Conservation (phyloP, 148 eudicot genomes). For the Cornus controversa region DNA sequence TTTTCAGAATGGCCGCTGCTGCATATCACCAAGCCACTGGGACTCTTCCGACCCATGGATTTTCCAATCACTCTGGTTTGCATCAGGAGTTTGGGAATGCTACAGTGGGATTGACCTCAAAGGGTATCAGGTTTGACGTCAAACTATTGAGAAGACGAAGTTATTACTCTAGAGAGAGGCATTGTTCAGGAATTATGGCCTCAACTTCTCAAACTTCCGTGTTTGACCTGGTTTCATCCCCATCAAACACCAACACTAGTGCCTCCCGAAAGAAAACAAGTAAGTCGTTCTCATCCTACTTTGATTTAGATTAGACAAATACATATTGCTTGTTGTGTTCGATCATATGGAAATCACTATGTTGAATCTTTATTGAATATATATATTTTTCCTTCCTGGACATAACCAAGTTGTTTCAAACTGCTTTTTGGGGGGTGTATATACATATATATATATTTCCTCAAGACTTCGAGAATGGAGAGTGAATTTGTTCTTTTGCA, state of each 20-base stretch:
- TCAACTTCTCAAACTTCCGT: slow-evolving; percentile 55
- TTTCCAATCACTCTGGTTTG: slow-evolving; percentile 36
- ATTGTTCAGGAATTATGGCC: slow-evolving; percentile 43
- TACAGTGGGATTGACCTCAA: slow-evolving; percentile 46
- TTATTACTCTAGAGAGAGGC: slow-evolving; percentile 37
- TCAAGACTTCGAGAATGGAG: too few relatives aligned
- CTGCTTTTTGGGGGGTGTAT: too few relatives aligned
- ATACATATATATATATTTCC: too few relatives aligned
- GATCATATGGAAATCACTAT: neutral
- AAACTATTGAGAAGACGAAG: slow-evolving; percentile 30
- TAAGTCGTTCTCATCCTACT: slow-evolving; percentile 26
- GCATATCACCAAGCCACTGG: slow-evolving; percentile 57
- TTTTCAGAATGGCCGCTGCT: slow-evolving; percentile 69
- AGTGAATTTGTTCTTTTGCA: neutral
- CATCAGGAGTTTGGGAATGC: slow-evolving; percentile 22
- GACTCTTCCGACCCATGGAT: slow-evolving; percentile 49
- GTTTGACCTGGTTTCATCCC: slow-evolving; percentile 37
- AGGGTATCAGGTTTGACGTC: slow-evolving; percentile 35
- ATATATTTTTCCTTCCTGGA: too few relatives aligned
- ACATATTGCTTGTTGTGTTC: neutral
- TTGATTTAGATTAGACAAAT: neutral
- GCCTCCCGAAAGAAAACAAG: slow-evolving; percentile 67
- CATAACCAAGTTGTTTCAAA: neutral
- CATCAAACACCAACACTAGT: slow-evolving; percentile 35
- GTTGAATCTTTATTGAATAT: neutral